Evolutionary conservation across 306 rosid species (phyloP).

Genomic region (Luffa aegyptiaca): DNA sequence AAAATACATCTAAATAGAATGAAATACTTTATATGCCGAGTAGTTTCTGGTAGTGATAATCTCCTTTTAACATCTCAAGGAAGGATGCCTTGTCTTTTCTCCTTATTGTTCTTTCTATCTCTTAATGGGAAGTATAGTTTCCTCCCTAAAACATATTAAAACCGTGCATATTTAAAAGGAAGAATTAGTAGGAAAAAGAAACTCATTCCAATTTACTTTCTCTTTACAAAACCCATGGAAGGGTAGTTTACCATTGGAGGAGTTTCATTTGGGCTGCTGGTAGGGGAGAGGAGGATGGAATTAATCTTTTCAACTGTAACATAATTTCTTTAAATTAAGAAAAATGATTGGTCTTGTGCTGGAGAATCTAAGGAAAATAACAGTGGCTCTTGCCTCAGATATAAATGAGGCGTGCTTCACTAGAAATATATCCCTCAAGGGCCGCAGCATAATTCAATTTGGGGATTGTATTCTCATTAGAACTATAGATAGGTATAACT

Average conservation of each 20-base stretch:
- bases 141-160: background rate
- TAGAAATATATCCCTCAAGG: background rate
- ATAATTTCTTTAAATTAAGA: background rate
- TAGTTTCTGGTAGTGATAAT: background rate
- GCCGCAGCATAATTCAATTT: background rate
- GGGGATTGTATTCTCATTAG: background rate
- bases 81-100: background rate
- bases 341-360: background rate
- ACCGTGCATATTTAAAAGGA: background rate
- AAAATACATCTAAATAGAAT: background rate
- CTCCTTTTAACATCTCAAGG: background rate
- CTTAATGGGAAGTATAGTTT: background rate
- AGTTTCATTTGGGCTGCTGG: background rate
- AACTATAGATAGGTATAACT: background rate
- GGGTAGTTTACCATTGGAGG: background rate
- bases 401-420: background rate
- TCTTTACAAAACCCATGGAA: background rate
- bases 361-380: background rate
- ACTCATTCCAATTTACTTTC: background rate
- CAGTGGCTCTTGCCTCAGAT: background rate
- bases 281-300: background rate
- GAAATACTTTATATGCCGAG: background rate
- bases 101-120: background rate
- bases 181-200: background rate
- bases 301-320: background rate